A percentile compares a stretch with the other conserved stretches of the same genome.
These are phyloP conservation scores for Colletotrichum sp. DNA, from an alignment of 2,329 filamentous ascomycete species.

Conservation along the genomic window DNA sequence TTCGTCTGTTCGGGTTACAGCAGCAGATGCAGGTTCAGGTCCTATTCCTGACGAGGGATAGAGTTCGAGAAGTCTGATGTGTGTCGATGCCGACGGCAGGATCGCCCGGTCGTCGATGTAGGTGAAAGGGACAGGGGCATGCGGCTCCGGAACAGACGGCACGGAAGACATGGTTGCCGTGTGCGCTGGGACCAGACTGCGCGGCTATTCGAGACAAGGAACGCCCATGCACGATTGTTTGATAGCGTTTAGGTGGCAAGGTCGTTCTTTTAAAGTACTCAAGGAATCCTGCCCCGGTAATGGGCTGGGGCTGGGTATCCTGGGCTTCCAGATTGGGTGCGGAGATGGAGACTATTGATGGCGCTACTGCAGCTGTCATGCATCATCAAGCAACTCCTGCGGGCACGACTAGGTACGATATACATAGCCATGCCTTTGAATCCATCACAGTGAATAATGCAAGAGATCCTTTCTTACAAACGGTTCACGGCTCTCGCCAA, in stretches of 20 bases:
- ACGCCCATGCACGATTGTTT: not conserved
- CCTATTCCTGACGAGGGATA: not conserved
- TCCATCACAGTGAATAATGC: not conserved
- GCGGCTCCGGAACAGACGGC: not conserved
- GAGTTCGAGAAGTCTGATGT: constrained; percentile 19
- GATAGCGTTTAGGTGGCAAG: not conserved
- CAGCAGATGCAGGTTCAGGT: not conserved
- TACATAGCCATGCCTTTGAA: not conserved
- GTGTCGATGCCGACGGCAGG: constrained; percentile 8
- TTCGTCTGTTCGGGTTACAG: not conserved
- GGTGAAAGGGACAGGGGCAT: not conserved
- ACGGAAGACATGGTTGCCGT: constrained; percentile 10
- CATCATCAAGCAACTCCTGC: not conserved
- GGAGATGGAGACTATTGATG: not conserved
- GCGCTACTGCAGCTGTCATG: not conserved
- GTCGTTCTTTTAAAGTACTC: not conserved
- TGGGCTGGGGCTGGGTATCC: not conserved
- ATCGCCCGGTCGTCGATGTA: not conserved
- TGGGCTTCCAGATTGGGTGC: not conserved
- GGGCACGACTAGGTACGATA: not conserved
- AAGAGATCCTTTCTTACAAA: not conserved
- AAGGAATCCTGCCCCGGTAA: not conserved
- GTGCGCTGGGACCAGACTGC: not conserved
- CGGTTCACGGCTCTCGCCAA: fast-evolving
- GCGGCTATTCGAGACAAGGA: not conserved